These are phyloP conservation scores for Oryza glumipatula DNA, from an alignment of 176 grass and related monocot genomes.

Conservation along the genomic window DNA sequence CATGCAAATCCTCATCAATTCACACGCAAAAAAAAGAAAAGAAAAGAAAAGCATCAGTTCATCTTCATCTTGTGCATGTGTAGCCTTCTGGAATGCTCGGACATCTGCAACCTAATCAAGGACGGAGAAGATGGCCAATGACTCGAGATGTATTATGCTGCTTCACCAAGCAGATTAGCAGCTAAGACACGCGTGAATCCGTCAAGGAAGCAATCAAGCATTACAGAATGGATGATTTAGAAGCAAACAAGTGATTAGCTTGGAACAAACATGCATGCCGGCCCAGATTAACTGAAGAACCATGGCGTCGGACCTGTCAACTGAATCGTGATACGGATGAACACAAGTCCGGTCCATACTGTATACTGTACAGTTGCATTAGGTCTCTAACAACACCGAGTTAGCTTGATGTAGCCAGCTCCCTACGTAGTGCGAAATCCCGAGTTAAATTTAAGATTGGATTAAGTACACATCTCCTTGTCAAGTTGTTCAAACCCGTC, in stretches of 20 bases:
- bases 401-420: neutral
- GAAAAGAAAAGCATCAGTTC: too few species aligned
- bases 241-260: neutral
- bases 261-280: neutral
- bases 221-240: neutral
- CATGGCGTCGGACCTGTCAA: neutral
- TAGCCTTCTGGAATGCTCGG: constrained; percentile 74
- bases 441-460: neutral
- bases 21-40: neutral
- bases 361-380: neutral
- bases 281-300: neutral
- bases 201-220: neutral
- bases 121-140: constrained; percentile 72
- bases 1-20: neutral
- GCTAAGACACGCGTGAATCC: neutral
- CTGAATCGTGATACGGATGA: neutral
- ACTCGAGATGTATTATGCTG: neutral
- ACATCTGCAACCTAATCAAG: constrained; percentile 79
- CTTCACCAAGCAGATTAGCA: neutral
- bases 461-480: neutral
- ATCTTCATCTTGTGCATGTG: neutral
- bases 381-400: neutral
- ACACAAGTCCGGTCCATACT: neutral
- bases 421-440: neutral
- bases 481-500: neutral